Base-by-base conservation (phyloP, 331 rosid species). In the Dryas integrifolia region DNA sequence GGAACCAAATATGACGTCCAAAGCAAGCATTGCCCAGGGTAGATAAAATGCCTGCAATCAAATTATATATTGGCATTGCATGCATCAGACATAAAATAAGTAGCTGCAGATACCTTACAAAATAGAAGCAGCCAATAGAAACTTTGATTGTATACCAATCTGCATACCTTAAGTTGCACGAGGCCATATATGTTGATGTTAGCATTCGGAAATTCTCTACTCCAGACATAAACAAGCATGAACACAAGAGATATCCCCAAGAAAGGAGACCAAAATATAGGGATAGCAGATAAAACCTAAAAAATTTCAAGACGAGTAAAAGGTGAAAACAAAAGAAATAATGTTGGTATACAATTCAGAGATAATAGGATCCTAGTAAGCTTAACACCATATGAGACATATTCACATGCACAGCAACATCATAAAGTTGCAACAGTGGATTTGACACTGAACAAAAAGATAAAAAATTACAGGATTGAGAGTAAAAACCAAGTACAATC, bases 151-250 rank as follows among this genome's bases (percentile, higher is more conserved):
- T 70, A 45, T 14, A 45, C 4, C 30, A 58, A 48, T 45, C 0
- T 45, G 9, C 69, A 14, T 81, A 92, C 99, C 98, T 95, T 92
- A 9, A 95, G 85, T 41, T 88, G 53, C 75, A 95, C 96, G 48
- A 95, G 99, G 75, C 99, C 99, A 76, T 95, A 95, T 50, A 95
- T 63, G 82, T 79, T 95, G 87, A 95, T 81, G 73, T 75, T 89
- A 48, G 97, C 97, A 72, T 77, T 95, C 21, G 98, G 99, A 79
- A 87, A 95, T 81, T 95, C 98, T 87, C 99, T 88, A 83, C 99
- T 91, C 99, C 99, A 95, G 12, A 95, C 81, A 52, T 95, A 92
- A 57, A 95, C 81, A 74, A 95, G 98, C 97, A 95, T 95, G 80
- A 88, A 89, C 72, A 95, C 99, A 47, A 95, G 93, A 49, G 99